A percentile compares a stretch with the other conserved stretches of the same genome.
These are phyloP conservation scores for Mycena sanguinolenta DNA, from an alignment of 768 basidiomycete genomes.

Conservation along the genomic window DNA sequence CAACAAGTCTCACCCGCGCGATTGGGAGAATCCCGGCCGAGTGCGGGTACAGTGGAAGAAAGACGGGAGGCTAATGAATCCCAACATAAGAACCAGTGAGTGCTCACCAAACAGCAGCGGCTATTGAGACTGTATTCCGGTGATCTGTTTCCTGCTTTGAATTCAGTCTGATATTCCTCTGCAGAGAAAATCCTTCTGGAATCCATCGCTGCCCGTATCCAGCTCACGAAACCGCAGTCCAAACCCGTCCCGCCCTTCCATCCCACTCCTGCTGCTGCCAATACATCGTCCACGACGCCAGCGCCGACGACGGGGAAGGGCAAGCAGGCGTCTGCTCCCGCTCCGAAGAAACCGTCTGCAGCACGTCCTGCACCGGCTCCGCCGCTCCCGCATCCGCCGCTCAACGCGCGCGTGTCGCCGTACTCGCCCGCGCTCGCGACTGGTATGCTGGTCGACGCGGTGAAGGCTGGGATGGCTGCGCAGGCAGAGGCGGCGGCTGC, in stretches of 20 bases:
- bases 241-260: constrained; percentile 76
- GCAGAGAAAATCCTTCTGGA: constrained; percentile 86
- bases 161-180: constrained; percentile 5
- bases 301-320: constrained; percentile 52
- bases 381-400: constrained; percentile 80
- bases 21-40: constrained; percentile 98
- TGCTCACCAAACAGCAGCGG: neutral
- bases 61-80: constrained; percentile 76
- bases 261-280: constrained; percentile 46
- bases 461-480: constrained; percentile 84
- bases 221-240: constrained; percentile 77
- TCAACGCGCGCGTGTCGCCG: constrained; percentile 81
- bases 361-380: constrained; percentile 68
- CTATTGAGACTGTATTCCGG: too few relatives aligned
- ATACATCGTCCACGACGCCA: constrained; percentile 41
- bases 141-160: constrained; percentile 43
- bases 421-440: constrained; percentile 85
- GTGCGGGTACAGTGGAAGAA: constrained; percentile 95
- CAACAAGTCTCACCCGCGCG: constrained; percentile 90
- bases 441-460: constrained; percentile 84
- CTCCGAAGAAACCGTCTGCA: constrained; percentile 60
- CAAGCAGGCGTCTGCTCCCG: constrained; percentile 56
- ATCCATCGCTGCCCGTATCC: constrained; percentile 80
- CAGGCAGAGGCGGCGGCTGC: constrained; percentile 64
- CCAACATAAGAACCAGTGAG: constrained; percentile 80